Evolutionary conservation across 2,329 filamentous ascomycete species (phyloP).

Genomic region (Xylaria sp.): DNA sequence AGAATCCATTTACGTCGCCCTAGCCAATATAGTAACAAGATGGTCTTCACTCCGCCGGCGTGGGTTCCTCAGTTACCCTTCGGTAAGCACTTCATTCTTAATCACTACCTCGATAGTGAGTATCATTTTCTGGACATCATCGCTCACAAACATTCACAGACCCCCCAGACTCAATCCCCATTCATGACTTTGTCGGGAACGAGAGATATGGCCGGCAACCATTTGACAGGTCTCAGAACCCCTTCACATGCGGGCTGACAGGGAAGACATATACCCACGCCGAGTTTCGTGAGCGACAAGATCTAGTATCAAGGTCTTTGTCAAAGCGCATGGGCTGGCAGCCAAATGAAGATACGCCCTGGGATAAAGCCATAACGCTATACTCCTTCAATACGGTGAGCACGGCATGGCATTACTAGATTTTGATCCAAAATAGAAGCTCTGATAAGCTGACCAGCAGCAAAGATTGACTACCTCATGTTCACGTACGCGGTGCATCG

Average conservation of each 20-base stretch:
- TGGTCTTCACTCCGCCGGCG: constrained; percentile 48
- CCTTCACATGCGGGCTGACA: constrained; percentile 78
- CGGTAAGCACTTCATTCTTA: constrained; percentile 38
- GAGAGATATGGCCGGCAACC: constrained; percentile 73
- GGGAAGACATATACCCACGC: constrained; percentile 70
- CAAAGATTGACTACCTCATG: constrained; percentile 72
- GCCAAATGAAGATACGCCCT: constrained; percentile 76
- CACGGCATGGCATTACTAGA: background rate
- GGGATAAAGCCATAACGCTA: constrained; percentile 79
- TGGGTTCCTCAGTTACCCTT: constrained; percentile 49
- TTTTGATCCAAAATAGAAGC: background rate
- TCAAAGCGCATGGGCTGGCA: constrained; percentile 75
- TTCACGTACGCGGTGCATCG: constrained; percentile 76
- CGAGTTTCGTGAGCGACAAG: constrained; percentile 73
- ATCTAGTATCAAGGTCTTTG: constrained; percentile 71
- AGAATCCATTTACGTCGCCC: too few species aligned
- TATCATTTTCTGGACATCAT: background rate
- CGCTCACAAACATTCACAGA: constrained; percentile 39
- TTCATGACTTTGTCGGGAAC: constrained; percentile 77
- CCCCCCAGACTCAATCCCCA: constrained; percentile 71
- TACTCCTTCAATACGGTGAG: constrained; percentile 76
- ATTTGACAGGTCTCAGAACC: constrained; percentile 67
- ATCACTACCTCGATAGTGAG: background rate
- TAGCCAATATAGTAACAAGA: constrained; percentile 30
- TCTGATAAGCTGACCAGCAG: constrained; percentile 9